Evolutionary conservation across 2,329 filamentous ascomycete genomes (phyloP), one percentile per base, ranked within the genome.

Genomic region (Calonectria fujianensis): DNA sequence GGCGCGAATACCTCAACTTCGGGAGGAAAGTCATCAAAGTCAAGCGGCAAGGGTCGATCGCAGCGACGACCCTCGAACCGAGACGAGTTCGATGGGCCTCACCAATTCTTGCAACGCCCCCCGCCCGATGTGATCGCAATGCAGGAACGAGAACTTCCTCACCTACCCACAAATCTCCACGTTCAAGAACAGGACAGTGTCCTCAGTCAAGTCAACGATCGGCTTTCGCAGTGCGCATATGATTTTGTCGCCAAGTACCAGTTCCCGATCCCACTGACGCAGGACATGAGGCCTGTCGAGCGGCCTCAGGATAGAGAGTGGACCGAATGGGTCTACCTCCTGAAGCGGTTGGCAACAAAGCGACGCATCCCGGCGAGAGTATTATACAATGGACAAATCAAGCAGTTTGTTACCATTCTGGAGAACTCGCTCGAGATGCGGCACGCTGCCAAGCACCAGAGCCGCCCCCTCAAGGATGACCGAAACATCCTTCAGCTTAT

Each of bases 171-270:
- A 81, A 95, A 96, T 83, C 90, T 97, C 65, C 91, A 94, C 81
- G 93, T 95, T 69, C 93, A 95, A 85, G 95, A 97, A 85, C 95
- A 97, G 88, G 95, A 97, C 86, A 91, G 90, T 82, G 94, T 97
- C 80, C 88, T 97, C 72, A 91, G 91, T 72, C 91, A 93, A 84
- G 94, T 97, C 85, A 97, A 97, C 87, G 94, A 96, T 85, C 91
- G 95, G 75, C 89, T 97, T 59, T 96, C 95, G 31, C 94, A 94
- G 84, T 97, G 95, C 84, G 95, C 95, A 39, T 97, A 94, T 88
- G 94, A 97, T 86, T 97, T 97, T 85, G 93, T 97, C 81, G 95
- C 95, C 80, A 96, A 95, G 85, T 97, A 97, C 84, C 95, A 96
- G 85, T 97, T 97, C 83, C 95, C 95, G 16, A 96, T 97, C 79